A percentile compares a stretch with the other conserved stretches of the same genome.
phyloP scores from a whole-genome alignment of 768 basidiomycete genomes.

The Pleurotus sapidus region DNA sequence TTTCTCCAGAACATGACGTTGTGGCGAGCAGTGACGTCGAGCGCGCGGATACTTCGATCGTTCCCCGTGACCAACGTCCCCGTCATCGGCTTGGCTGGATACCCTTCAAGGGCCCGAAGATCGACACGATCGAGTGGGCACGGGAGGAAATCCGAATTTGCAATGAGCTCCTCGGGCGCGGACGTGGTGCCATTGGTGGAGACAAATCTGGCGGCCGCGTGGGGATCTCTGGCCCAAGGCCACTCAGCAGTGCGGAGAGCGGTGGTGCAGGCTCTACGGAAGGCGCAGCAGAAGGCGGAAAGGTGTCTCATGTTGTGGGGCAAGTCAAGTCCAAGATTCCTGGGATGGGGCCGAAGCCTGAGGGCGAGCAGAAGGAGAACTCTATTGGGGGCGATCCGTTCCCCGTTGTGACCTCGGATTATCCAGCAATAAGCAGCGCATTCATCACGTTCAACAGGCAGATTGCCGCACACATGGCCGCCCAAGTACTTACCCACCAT shows the following conservation, averaged over 20 bases:
- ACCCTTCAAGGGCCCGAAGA: constrained; percentile 75
- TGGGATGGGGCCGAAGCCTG: background rate
- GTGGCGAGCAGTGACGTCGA: constrained; percentile 13
- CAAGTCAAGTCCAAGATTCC: background rate
- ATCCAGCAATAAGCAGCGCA: constrained; percentile 65
- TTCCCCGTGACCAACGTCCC: constrained; percentile 74
- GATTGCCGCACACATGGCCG: constrained; percentile 88
- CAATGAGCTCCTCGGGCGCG: constrained; percentile 49
- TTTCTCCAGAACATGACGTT: too few species aligned
- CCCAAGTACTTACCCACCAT: constrained; percentile 73
- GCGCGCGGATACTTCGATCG: constrained; percentile 24
- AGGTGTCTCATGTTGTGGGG: background rate
- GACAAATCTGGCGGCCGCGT: constrained; percentile 24
- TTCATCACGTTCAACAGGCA: constrained; percentile 93
- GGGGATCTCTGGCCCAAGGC: constrained; percentile 4
- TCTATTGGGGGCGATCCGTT: constrained; percentile 18
- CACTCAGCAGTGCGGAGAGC: constrained; percentile 8
- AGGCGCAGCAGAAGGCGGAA: constrained; percentile 2
- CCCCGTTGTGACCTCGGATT: constrained; percentile 25
- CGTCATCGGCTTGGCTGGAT: constrained; percentile 66
- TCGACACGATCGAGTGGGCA: constrained; percentile 93
- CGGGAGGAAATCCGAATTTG: constrained; percentile 66
- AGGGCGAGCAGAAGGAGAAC: constrained; percentile 15
- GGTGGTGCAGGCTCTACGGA: constrained; percentile 10
- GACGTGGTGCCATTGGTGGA: constrained; percentile 32